Evolutionary conservation across 75 land plant species (phyloP).

Genomic region (Pinus taeda): DNA sequence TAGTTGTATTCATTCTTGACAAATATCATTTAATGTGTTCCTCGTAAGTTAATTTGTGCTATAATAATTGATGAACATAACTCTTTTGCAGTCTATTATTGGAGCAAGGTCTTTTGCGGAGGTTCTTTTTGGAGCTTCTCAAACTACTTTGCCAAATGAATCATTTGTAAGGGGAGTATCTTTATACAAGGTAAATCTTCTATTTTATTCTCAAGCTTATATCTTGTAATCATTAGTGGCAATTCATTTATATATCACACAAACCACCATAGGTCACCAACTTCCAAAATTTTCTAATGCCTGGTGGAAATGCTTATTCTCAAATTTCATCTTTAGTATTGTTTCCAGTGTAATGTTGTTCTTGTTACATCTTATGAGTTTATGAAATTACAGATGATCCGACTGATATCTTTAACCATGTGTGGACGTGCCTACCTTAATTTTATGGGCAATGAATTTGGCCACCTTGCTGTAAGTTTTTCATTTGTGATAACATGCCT

Average conservation of each 20-base stretch:
- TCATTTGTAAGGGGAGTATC: constrained; percentile 37
- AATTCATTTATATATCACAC: not conserved
- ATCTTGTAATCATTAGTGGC: not conserved
- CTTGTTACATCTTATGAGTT: not conserved
- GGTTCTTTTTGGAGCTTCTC: constrained; percentile 43
- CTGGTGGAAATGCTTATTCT: not conserved
- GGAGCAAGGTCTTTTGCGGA: constrained; percentile 91
- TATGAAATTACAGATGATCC: constrained; percentile 68
- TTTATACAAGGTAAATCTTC: constrained; percentile 46
- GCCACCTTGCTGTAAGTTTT: constrained; percentile 76
- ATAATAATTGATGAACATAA: not conserved
- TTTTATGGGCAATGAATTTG: constrained; percentile 99
- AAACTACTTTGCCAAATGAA: constrained; percentile 11
- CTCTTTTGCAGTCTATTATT: constrained; percentile 66
- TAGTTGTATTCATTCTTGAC: not conserved
- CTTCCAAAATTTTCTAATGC: not conserved
- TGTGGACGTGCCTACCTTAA: constrained; percentile 87
- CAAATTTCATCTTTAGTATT: not conserved
- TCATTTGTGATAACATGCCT: not conserved
- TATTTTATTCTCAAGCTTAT: not conserved
- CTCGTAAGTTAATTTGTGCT: not conserved
- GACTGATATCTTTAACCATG: constrained; percentile 67
- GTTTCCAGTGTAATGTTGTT: not conserved
- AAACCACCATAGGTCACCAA: not conserved
- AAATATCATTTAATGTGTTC: not conserved